phyloP scores from a whole-genome alignment of 2,329 filamentous ascomycete genomes.

The Elsinoe perseae region DNA sequence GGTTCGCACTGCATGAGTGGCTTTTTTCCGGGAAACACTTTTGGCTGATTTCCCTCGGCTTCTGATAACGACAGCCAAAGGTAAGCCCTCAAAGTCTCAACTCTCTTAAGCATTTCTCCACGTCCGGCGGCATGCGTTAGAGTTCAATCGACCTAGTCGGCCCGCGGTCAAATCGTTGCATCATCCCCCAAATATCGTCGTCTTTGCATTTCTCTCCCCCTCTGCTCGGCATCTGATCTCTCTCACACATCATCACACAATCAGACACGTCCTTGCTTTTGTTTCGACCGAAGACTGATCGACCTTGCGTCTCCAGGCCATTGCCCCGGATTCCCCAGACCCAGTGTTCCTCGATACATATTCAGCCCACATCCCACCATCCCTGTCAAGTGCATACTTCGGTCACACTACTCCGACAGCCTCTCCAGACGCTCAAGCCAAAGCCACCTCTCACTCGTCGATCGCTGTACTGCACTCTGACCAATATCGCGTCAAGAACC shows the following conservation, averaged over 20 bases:
- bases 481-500: conserved; percentile 11
- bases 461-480: neutral
- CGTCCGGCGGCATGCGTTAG: neutral
- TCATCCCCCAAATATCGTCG: conserved; percentile 9
- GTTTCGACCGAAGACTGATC: conserved; percentile 5
- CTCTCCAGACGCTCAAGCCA: neutral
- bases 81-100: too few relatives aligned
- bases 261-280: conserved; percentile 1
- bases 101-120: conserved; percentile 5
- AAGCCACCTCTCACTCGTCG: neutral
- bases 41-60: conserved; percentile 2
- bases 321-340: conserved; percentile 5
- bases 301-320: neutral
- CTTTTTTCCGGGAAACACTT: neutral
- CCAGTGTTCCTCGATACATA: too few relatives aligned
- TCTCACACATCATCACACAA: neutral
- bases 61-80: conserved; percentile 3
- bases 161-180: conserved; percentile 5
- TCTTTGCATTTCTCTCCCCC: neutral
- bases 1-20: neutral
- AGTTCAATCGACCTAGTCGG: neutral
- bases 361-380: neutral
- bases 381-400: neutral
- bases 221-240: conserved; percentile 4
- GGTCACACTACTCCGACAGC: neutral